A percentile compares a stretch with the other conserved stretches of the same genome.
Conservation (phyloP, 306 rosid genomes). For the Dryas drummondii region DNA sequence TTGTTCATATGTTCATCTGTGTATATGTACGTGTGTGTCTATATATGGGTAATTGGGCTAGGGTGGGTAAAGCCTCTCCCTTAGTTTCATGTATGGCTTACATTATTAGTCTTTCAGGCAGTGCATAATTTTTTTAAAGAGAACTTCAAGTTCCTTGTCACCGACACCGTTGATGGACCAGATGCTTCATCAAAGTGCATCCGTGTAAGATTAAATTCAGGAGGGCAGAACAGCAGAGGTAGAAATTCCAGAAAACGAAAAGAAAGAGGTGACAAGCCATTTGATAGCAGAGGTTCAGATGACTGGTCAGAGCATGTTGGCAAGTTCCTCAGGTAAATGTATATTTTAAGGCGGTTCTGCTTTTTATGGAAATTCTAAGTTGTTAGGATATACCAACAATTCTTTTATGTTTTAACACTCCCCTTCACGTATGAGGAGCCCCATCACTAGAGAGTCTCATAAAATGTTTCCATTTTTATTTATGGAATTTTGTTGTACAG, state of each 20-base stretch:
- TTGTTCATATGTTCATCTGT: too few relatives aligned
- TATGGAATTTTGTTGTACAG: not conserved
- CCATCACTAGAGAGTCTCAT: too few relatives aligned
- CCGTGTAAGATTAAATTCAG: slow-evolving; percentile 74
- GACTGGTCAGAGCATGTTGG: slow-evolving; percentile 71
- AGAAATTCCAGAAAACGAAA: slow-evolving; percentile 74
- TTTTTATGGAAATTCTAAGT: not conserved
- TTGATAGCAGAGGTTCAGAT: slow-evolving; percentile 93
- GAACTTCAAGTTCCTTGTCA: slow-evolving; percentile 82
- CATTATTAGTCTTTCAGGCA: slow-evolving; percentile 55
- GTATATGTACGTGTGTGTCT: too few relatives aligned
- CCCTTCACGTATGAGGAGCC: too few relatives aligned
- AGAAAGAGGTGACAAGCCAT: slow-evolving; percentile 75
- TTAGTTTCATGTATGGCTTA: not conserved
- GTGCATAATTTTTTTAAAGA: slow-evolving; percentile 83
- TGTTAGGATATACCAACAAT: too few relatives aligned
- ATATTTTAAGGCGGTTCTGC: not conserved
- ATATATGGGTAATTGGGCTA: too few relatives aligned
- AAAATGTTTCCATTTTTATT: too few relatives aligned
- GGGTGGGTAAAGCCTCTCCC: too few relatives aligned
- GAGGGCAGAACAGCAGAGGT: slow-evolving; percentile 48
- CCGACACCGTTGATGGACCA: slow-evolving; percentile 84
- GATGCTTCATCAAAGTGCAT: slow-evolving; percentile 88
- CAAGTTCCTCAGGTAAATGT: slow-evolving; percentile 75
- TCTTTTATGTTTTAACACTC: too few relatives aligned